A percentile compares a stretch with the other conserved stretches of the same genome.
phyloP scores from a whole-genome alignment of 257 asterid species.

The Handroanthus guayacan region DNA sequence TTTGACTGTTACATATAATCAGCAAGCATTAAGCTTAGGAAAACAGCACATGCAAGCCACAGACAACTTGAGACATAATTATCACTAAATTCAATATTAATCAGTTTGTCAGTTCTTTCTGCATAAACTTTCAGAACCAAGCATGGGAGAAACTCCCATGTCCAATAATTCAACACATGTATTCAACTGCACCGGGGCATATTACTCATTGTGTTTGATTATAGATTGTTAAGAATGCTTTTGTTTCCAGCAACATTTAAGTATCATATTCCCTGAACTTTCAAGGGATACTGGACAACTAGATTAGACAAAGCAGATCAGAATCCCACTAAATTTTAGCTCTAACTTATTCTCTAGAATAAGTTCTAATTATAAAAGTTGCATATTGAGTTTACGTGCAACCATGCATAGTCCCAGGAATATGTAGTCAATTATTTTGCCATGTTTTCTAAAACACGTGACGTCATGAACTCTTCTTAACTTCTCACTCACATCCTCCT shows the following conservation, averaged over 20 bases:
- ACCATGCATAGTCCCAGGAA: not conserved
- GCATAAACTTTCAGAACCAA: not conserved
- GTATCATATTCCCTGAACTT: not conserved
- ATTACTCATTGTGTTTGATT: not conserved
- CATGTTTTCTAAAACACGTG: not conserved
- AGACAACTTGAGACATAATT: not conserved
- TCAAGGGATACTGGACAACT: not conserved
- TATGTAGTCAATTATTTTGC: not conserved
- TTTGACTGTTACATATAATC: not conserved
- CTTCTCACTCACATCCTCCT: not conserved
- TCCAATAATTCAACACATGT: not conserved
- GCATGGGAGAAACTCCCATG: not conserved
- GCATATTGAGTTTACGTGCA: not conserved
- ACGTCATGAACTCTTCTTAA: not conserved
- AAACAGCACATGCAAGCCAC: conserved; percentile 8
- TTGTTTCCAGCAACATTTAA: conserved; percentile 9
- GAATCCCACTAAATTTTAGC: conserved; percentile 5
- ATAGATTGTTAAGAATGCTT: not conserved
- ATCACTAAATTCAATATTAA: not conserved
- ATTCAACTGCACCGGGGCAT: not conserved
- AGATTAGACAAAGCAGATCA: not conserved
- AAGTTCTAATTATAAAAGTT: not conserved
- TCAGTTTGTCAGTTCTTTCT: not conserved
- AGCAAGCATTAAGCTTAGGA: conserved; percentile 1
- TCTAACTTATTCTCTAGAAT: not conserved